These are phyloP conservation scores for Hygrocybe coccinea DNA, from an alignment of 768 basidiomycete species.

Conservation along the genomic window DNA sequence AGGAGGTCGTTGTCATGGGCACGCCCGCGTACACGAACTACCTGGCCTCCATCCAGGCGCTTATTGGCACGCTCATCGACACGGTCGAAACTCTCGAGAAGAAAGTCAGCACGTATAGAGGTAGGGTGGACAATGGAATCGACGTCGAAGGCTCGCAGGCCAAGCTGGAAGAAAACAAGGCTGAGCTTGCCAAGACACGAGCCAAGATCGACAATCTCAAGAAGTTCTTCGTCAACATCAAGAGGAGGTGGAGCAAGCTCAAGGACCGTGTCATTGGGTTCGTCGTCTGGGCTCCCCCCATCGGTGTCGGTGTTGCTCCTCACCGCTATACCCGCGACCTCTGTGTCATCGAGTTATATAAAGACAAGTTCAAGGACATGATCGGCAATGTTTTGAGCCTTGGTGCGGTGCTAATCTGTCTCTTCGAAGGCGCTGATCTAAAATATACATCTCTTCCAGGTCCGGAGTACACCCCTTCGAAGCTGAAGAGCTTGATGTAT, in stretches of 20 bases:
- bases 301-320: slow-evolving; percentile 25
- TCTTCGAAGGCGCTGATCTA: slow-evolving; percentile 21
- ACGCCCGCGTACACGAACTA: slow-evolving; percentile 24
- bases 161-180: slow-evolving; percentile 13
- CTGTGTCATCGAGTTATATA: slow-evolving; percentile 36
- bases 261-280: slow-evolving; percentile 35
- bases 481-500: slow-evolving; percentile 20
- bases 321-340: slow-evolving; percentile 34
- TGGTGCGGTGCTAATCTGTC: slow-evolving; percentile 31
- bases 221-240: slow-evolving; percentile 28
- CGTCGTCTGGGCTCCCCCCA: slow-evolving; percentile 36
- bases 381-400: slow-evolving; percentile 33
- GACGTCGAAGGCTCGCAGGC: slow-evolving; percentile 12
- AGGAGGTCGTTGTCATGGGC: slow-evolving; percentile 36
- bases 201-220: slow-evolving; percentile 29
- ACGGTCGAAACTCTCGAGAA: slow-evolving; percentile 20
- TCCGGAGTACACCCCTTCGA: slow-evolving; percentile 18
- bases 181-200: slow-evolving; percentile 18
- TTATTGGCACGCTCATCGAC: slow-evolving; percentile 21
- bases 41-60: slow-evolving; percentile 28
- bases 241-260: slow-evolving; percentile 29
- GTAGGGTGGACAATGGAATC: slow-evolving; percentile 16
- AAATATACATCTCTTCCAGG: slow-evolving; percentile 23
- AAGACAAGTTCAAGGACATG: slow-evolving; percentile 32
- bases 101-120: slow-evolving; percentile 13